Evolutionary conservation across 768 basidiomycete species (phyloP), one percentile per base, ranked within the genome.

Genomic region (Cubamyces sp.): DNA sequence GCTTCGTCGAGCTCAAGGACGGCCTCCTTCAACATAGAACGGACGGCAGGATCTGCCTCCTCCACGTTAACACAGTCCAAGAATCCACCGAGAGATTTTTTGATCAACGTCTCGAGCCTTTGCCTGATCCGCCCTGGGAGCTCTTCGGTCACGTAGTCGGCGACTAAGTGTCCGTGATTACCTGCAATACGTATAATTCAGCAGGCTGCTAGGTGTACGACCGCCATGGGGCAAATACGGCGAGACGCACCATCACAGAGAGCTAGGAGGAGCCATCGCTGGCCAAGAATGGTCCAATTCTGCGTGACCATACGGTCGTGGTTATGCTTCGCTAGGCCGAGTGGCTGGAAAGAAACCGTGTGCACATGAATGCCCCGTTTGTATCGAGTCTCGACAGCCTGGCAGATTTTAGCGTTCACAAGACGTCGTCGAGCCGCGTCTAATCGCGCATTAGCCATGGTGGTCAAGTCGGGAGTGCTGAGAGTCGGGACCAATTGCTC

Each of bases 221-320:
- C n/a, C n/a, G n/a, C n/a, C n/a, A n/a, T n/a, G n/a, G 18, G n/a
- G 26, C 53, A 54, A 21, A 41, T 23, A n/a, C 34, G 5, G 4
- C 15, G 6, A 37, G n/a, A 15, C 58, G 6, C 1, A 60, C 58
- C 58, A 19, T 60, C 58, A 21, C 40, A 53, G 18, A 46, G 42
- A 15, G 39, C 50, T 15, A 60, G 41, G 28, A 60, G 28, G 15
- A 60, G 11, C 58, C 58, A 60, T 3, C 42, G 58, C 30, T 60
- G 58, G 11, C 26, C 58, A 14, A 18, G 12, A 18, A 60, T 53
- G 18, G 37, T 19, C 50, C 58, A 60, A 1, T 18, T 19, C 9
- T 53, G 25, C 3, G 30, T 23, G 11, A 52, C 26, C 19, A 60
- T n/a, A 9, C 19, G 57, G 14, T 51, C 49, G 8, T 51, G 12